Base-by-base conservation (phyloP, 2,329 filamentous ascomycete species). In the Arthroderma sp. region DNA sequence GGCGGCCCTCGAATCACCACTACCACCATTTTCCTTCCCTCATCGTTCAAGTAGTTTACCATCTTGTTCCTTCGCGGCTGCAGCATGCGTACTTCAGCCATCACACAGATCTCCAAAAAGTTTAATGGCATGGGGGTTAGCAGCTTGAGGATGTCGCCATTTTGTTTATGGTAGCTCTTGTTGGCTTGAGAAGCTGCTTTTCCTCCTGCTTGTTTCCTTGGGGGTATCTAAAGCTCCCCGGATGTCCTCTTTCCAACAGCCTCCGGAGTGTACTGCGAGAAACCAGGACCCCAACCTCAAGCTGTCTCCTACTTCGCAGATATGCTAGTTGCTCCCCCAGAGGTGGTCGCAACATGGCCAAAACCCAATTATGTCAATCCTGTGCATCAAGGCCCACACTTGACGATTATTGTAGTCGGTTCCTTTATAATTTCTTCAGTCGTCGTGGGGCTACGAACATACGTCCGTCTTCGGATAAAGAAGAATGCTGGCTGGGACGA, bases 351-450 rank as follows among this genome's bases (percentile, higher is more conserved):
- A 13, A 52, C 62, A 23, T 69, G 66, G 66, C 67, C 67, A 2
- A 58, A 61, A 54, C 67, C 67, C 17, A 68, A 69, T 54, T 68
- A 65, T 61, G 60, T 65, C 49, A 54, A 69, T 47, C 67, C 67
- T 17, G 60, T 62, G 19, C 65, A 60, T 33, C 58, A 63, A 56
- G 67, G 67, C 17, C 61, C 60, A 6, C 61, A 61, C 6, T 58
- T 68, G 35, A 61, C 60, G 17, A 61, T 66, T 54, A 51, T 67
- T 13, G 61, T 61, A 33, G 63, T 67, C 54, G 25, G 63, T 7
- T 64, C 67, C 53, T 47, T 59, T 3, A 57, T 56, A n/a, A 56
- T 66, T 11, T 65, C 62, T 28, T 23, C 62, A 35, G 25, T 64
- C 23, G 59, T 64, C 17, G 63, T 66, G 38, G 38, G 55, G 8